Evolutionary conservation across 805 yeast genomes (phyloP), one percentile per base, ranked within the genome.

Genomic region (Starmera pachycereana): DNA sequence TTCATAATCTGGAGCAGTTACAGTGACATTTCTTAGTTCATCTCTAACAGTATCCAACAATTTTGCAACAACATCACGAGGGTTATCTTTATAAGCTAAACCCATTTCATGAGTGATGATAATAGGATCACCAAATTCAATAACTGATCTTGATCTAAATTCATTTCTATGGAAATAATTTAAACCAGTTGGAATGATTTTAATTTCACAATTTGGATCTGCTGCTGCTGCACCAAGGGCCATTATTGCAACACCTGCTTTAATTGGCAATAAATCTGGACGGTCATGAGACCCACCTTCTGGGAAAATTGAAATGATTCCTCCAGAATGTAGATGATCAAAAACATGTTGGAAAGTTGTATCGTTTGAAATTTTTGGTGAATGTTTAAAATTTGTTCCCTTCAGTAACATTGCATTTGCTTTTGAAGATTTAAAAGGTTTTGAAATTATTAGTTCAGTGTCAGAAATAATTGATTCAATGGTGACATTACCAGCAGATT

Each of bases 201-300:
- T 76, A 4, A 90, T 85, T 38, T 82, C 74, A 58, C 87, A 76
- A 27, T 69, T 65, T 0, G 92, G 88, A 47, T 82, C 75, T 36
- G 78, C 72, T 18, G 82, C 86, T 68, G 85, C 74, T 0, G 97
- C 95, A 12, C 97, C 97, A 14, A 90, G 66, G 0, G 97, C 97
- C 97, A 90, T 90, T 41, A 90, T 82, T 2, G 97, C 96, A 22
- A 90, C 96, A 37, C 98, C 98, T 1, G 97, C 96, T 56, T 90
- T 90, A 49, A 90, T 68, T 0, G 98, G 97, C 34, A 90, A 67
- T 49, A 90, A 62, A 45, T 86, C 90, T 1, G 97, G 78, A 45
- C 98, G 71, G 58, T 90, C 98, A 54, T 90, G 98, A 8, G 96
- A 85, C 0, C 98, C 98, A 43, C 98, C 98, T 64, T 90, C 98